Evolutionary conservation across 1,284 basidiomycete species (phyloP), one percentile per base, ranked within the genome.

Genomic region (Trametes versicolor): DNA sequence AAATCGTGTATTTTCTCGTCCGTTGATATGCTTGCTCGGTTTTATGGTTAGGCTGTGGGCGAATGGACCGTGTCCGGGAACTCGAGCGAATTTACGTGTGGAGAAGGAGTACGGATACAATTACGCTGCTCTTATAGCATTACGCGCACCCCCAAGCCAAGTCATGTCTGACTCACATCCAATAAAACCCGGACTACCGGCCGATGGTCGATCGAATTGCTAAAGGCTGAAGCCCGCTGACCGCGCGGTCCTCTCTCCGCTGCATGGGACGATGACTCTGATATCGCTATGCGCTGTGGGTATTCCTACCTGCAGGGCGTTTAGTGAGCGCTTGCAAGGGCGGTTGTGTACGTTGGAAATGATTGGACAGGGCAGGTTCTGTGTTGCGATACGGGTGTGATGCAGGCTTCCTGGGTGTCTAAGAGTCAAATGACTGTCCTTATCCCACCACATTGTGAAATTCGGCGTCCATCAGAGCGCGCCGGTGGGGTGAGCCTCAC

Each of bases 61-160:
- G 29, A 32, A 39, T 43, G 41, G 19, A 19, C n/a, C 25, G 9
- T 51, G 6, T 21, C 29, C n/a, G 50, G 50, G 50, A 36, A 32
- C 19, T 32, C 32, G 32, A 51, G 32, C n/a, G 15, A n/a, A 12
- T 32, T 4, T 58, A 50, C 21, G 21, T n/a, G 17, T 8, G 32
- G 29, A n/a, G 50, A 51, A 36, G 50, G 34, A 36, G 50, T 27
- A 58, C 57, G 49, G 23, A 50, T 47, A 34, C 34, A 8, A 50
- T 39, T 25, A 32, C 15, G 4, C 15, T 25, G 50, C 19, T 51
- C 57, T 59, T 59, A 59, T 59, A 59, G 48, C 57, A 21, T 59
- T 21, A 27, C n/a, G 55, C 43, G 29, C 13, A 12, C 34, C 21
- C 43, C 57, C 57, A 58, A 49, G 47, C 36, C 47, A 50, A 21